Evolutionary conservation across 176 grass and related monocot genomes (phyloP).

Genomic region (maize (Zea mays)): DNA sequence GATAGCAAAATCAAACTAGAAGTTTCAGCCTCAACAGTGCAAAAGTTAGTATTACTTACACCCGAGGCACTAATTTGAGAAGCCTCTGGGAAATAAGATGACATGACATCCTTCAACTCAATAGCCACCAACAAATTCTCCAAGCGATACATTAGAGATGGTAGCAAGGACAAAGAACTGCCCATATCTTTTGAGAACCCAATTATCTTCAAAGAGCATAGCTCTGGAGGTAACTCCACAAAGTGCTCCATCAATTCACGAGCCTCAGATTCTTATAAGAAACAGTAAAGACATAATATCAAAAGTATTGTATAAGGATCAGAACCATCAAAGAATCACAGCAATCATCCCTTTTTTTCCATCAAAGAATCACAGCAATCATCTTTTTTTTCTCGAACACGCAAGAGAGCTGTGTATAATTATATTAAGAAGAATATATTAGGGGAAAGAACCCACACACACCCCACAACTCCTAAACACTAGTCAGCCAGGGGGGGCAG

Average conservation of each 20-base stretch:
- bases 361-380: too few relatives aligned
- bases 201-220: conserved; percentile 86
- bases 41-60: conserved; percentile 54
- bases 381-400: too few relatives aligned
- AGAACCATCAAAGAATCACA: conserved; percentile 24
- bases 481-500: too few relatives aligned
- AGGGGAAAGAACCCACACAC: too few relatives aligned
- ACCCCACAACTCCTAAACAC: too few relatives aligned
- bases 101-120: conserved; percentile 85
- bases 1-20: conserved; percentile 34
- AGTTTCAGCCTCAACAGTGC: conserved; percentile 19
- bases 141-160: conserved; percentile 87
- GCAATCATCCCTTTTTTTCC: not conserved
- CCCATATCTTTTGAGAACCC: conserved; percentile 97
- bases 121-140: conserved; percentile 94
- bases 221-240: conserved; percentile 84
- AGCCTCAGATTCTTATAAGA: conserved; percentile 48
- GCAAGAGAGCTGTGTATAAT: too few relatives aligned
- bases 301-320: conserved; percentile 25
- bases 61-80: conserved; percentile 66
- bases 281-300: conserved; percentile 25
- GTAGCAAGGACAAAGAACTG: conserved; percentile 90
- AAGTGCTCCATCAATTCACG: conserved; percentile 68
- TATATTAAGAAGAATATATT: too few relatives aligned
- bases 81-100: conserved; percentile 76